Conservation (phyloP, 768 basidiomycete species). For the Amanita pseudoporphyria region DNA sequence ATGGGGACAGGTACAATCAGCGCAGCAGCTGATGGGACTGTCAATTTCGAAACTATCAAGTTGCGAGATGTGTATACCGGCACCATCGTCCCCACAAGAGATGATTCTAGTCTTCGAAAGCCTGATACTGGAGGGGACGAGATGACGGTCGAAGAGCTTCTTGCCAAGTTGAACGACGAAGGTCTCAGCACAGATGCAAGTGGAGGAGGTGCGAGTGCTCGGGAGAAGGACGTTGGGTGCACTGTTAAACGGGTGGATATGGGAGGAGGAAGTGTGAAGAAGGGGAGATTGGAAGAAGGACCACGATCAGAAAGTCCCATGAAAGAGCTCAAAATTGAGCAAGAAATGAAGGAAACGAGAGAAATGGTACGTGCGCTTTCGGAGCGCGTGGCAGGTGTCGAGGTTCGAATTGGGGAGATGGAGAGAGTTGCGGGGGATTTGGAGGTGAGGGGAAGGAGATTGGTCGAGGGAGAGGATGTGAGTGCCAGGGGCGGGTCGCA, state of each 20-base stretch:
- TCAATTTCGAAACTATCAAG: not conserved
- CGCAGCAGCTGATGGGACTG: not conserved
- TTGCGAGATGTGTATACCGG: not conserved
- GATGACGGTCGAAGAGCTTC: not conserved
- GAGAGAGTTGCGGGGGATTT: conserved; percentile 3
- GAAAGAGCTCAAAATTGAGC: not conserved
- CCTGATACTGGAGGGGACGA: not conserved
- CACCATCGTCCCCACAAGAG: not conserved
- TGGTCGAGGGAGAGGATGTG: not conserved
- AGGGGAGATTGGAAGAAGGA: not conserved
- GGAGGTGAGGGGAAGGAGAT: conserved; percentile 4
- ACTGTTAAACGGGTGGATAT: conserved; percentile 3
- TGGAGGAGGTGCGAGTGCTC: not conserved
- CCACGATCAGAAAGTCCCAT: not conserved
- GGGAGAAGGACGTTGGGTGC: not conserved
- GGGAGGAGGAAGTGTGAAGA: too few relatives aligned
- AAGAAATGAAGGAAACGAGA: conserved; percentile 1
- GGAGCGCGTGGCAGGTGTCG: conserved; percentile 2
- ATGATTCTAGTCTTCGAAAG: not conserved
- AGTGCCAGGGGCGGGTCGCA: too few relatives aligned
- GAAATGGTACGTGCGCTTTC: conserved; percentile 4
- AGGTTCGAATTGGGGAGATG: conserved; percentile 3
- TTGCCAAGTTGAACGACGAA: not conserved
- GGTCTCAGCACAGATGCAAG: too few relatives aligned
- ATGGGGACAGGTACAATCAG: not conserved